Evolutionary conservation across 305 asterid species (phyloP).

Genomic region (Fraxinus paxiana): DNA sequence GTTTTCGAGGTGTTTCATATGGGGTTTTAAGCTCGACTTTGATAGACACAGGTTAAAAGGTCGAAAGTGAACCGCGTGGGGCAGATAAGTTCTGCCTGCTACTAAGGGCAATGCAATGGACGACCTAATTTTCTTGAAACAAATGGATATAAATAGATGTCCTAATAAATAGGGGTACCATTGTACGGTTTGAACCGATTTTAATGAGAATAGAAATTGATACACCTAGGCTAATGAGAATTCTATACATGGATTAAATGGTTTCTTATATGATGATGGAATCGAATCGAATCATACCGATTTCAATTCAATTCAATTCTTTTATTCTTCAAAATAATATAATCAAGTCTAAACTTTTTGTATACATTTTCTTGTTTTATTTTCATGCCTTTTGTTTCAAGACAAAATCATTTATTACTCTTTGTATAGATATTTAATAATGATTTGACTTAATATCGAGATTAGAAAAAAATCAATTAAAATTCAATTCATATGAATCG

Average conservation of each 20-base stretch:
- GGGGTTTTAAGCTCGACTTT: neutral
- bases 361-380: neutral
- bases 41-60: constrained; percentile 16
- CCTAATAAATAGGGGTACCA: neutral
- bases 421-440: neutral
- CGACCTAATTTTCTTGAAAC: neutral
- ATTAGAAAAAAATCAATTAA: no score
- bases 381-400: neutral
- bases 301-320: neutral
- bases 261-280: neutral
- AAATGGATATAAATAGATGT: neutral
- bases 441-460: neutral
- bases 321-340: neutral
- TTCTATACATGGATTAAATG: neutral
- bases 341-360: neutral
- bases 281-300: neutral
- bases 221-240: neutral
- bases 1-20: neutral
- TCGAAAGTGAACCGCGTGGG: constrained; percentile 27
- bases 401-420: neutral
- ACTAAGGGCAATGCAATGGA: constrained; percentile 28
- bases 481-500: no score
- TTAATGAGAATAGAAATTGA: neutral
- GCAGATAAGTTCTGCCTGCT: constrained; percentile 27
- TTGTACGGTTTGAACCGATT: neutral